Base-by-base conservation (phyloP, 352 stramenopile species). In the Phytophthora melonis region DNA sequence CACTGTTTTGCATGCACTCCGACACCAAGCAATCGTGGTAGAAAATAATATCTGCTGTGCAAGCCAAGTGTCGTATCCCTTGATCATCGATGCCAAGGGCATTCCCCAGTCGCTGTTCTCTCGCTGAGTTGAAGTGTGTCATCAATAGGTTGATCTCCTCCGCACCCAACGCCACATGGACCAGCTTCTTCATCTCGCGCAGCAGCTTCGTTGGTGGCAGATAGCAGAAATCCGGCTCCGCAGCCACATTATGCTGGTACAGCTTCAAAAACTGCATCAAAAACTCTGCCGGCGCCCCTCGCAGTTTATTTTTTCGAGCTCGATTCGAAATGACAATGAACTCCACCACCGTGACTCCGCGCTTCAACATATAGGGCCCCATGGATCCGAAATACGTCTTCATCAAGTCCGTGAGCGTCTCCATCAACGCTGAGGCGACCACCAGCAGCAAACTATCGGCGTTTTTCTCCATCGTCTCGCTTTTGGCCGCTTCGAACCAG, bases 311-410 rank as follows among this genome's bases (percentile, higher is more conserved):
- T 16, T 79, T 79, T 3, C 75, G 80, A 5, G 49, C 16, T 67
- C 85, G 89, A 68, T 88, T 94, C 6, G 83, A 83, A 16, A 83
- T 75, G 58, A 82, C 85, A 67, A 93, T 84, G 67, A 82, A 95
- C 32, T 91, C 80, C 21, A 94, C 32, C 43, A 93, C 68, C 4
- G 73, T 70, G 14, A 86, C 55, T 30, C 80, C 80, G 39, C 80
- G 63, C 3, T 74, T 74, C 18, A 93, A 63, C 41, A 91, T 56
- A 19, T 80, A 72, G 5, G 75, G 77, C 0, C 72, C 86, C 11
- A 89, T 76, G 0, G 79, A 80, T 18, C 75, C 79, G 32, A 85
- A 87, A 52, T 90, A 83, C 8, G 64, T 47, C 19, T 59, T 74
- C 27, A 81, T 85, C 25, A 93, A 54, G 47, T 84, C 73, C 3